These are phyloP conservation scores for Leucoagaricus sp. DNA, from an alignment of 1,284 basidiomycete species.

Conservation along the genomic window DNA sequence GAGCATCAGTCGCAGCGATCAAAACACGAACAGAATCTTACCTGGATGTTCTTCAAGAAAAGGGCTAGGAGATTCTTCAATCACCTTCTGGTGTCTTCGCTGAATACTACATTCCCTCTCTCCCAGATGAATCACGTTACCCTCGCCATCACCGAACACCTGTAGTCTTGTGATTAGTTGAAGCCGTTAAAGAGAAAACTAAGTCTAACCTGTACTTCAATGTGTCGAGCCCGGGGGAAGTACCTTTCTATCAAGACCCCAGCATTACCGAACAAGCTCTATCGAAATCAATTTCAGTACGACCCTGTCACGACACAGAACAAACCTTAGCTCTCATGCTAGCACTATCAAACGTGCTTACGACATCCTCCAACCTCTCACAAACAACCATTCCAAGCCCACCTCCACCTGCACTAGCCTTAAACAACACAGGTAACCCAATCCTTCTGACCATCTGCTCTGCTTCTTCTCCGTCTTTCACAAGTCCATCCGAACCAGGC, in stretches of 20 bases:
- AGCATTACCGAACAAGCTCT: slow-evolving; percentile 55
- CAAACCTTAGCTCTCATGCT: slow-evolving; percentile 49
- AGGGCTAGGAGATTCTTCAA: slow-evolving; percentile 68
- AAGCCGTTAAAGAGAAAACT: background rate
- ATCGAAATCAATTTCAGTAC: background rate
- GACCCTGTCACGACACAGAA: background rate
- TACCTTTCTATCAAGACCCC: slow-evolving; percentile 68
- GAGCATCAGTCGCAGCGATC: background rate
- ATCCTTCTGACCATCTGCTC: slow-evolving; percentile 40
- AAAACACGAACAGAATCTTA: slow-evolving; percentile 19
- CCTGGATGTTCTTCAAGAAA: slow-evolving; percentile 45
- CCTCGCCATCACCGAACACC: slow-evolving; percentile 67
- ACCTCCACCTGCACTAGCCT: slow-evolving; percentile 72
- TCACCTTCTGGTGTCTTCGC: slow-evolving; percentile 73
- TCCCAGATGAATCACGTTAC: slow-evolving; percentile 63
- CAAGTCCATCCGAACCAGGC: slow-evolving; percentile 55
- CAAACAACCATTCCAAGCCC: slow-evolving; percentile 73
- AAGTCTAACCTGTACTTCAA: slow-evolving; percentile 64
- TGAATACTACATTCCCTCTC: slow-evolving; percentile 76
- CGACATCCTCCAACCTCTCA: slow-evolving; percentile 41
- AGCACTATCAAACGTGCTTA: slow-evolving; percentile 37
- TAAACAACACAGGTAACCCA: slow-evolving; percentile 69
- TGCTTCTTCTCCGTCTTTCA: slow-evolving; percentile 46
- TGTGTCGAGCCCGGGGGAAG: slow-evolving; percentile 55
- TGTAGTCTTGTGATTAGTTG: slow-evolving; percentile 24